These are phyloP conservation scores for Opeltia flavorubescens DNA, from an alignment of 495 filamentous ascomycete species.

Conservation along the genomic window DNA sequence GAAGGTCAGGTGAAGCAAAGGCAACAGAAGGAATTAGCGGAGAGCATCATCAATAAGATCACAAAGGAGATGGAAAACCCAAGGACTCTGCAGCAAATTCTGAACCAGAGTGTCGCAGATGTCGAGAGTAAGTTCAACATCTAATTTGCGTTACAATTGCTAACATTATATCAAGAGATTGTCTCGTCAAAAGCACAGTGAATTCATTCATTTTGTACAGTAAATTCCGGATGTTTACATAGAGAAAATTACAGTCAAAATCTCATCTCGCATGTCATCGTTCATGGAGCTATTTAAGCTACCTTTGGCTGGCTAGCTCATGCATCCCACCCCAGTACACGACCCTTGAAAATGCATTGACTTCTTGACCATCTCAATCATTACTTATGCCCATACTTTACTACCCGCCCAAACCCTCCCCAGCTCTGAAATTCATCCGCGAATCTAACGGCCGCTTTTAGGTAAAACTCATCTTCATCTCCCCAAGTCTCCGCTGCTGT, in stretches of 20 bases:
- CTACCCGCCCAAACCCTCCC: constrained; percentile 36
- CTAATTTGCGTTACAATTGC: constrained; percentile 1
- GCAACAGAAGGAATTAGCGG: constrained; percentile 90
- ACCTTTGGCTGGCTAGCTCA: no score
- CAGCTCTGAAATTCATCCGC: constrained; percentile 62
- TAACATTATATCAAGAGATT: constrained; percentile 30
- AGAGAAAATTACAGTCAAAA: no score
- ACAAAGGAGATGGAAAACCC: constrained; percentile 97
- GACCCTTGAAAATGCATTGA: no score
- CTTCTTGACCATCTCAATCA: no score
- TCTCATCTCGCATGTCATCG: no score
- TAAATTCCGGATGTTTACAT: no score
- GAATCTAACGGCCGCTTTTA: constrained; percentile 60
- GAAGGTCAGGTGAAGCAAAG: constrained; percentile 96
- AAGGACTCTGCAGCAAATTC: constrained; percentile 83
- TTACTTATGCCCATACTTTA: not conserved
- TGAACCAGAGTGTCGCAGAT: constrained; percentile 87
- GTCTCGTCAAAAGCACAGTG: constrained; percentile 40
- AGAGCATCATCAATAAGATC: constrained; percentile 87
- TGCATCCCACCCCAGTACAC: no score
- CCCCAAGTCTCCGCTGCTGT: constrained; percentile 71
- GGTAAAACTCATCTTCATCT: constrained; percentile 59
- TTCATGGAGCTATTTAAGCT: no score
- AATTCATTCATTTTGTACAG: constrained; percentile 6
- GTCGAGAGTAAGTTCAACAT: constrained; percentile 70